Percentiles rank a stretch among this genome's conserved stretches.
These are phyloP conservation scores for Salix koriyanagi DNA, from an alignment of 345 rosid species.

Conservation along the genomic window DNA sequence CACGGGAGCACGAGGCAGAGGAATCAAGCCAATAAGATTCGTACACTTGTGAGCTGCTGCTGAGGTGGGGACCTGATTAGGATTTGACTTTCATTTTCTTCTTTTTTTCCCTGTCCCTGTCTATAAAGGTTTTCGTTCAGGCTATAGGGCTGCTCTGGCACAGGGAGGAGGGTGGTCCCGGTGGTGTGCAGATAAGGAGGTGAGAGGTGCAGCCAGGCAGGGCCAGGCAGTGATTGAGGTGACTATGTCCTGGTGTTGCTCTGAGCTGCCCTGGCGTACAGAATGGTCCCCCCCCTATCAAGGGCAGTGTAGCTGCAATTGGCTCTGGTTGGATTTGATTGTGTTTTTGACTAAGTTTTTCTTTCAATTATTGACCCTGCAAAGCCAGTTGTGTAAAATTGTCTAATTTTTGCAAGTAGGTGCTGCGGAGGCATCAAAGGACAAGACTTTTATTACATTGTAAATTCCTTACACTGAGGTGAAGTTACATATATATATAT, in stretches of 20 bases:
- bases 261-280: background rate
- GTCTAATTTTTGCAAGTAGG: too few species aligned
- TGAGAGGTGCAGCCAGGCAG: background rate
- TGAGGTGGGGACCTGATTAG: conserved; percentile 1
- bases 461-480: too few species aligned
- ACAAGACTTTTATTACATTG: too few species aligned
- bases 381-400: too few species aligned
- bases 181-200: background rate
- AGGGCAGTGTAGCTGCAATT: background rate
- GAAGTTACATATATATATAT: too few species aligned
- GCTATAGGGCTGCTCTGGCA: background rate
- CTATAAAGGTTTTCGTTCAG: background rate
- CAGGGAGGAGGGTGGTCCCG: background rate
- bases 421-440: too few species aligned
- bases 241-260: background rate
- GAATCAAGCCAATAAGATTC: background rate
- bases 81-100: conserved; percentile 6
- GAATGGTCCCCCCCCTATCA: background rate
- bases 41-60: background rate
- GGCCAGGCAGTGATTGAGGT: background rate
- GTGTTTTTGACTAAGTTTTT: background rate
- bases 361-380: too few species aligned
- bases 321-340: background rate
- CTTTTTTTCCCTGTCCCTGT: background rate
- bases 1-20: background rate